phyloP scores from a whole-genome alignment of 139 green algal genomes.

The Coelastrella sp. region DNA sequence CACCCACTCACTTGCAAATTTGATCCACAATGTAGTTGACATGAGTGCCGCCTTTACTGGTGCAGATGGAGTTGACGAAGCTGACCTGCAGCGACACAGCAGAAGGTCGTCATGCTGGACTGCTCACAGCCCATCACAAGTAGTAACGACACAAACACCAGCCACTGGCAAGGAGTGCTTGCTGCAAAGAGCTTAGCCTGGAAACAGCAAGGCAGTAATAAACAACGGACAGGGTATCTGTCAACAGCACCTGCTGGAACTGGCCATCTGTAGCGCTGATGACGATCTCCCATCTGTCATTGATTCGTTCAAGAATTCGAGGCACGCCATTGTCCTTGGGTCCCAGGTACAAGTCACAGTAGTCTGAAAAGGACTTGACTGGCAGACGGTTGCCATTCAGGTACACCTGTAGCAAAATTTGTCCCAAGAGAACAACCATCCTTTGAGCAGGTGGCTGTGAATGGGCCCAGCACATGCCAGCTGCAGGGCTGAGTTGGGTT shows the following conservation, averaged over 20 bases:
- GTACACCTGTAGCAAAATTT: slow-evolving; percentile 73
- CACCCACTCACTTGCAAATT: slow-evolving; percentile 75
- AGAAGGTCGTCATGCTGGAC: too few relatives aligned
- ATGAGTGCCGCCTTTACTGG: slow-evolving; percentile 97
- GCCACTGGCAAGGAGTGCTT: too few relatives aligned
- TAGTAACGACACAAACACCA: neutral
- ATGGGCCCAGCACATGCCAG: neutral
- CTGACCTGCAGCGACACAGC: slow-evolving; percentile 81
- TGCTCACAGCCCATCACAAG: neutral
- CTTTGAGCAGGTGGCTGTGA: neutral
- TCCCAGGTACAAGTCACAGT: slow-evolving; percentile 95
- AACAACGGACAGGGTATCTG: slow-evolving; percentile 34
- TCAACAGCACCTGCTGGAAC: slow-evolving; percentile 86
- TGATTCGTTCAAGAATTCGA: slow-evolving; percentile 91
- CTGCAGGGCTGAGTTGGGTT: neutral
- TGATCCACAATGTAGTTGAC: slow-evolving; percentile 95
- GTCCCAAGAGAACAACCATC: neutral
- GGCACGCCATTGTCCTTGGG: slow-evolving; percentile 74
- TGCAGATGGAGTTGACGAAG: slow-evolving; percentile 99
- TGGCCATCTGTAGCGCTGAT: slow-evolving; percentile 91
- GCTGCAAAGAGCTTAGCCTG: too few relatives aligned
- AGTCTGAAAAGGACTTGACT: slow-evolving; percentile 94
- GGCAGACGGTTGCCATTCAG: slow-evolving; percentile 87
- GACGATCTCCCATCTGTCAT: slow-evolving; percentile 96
- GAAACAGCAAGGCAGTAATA: too few relatives aligned